A percentile compares a stretch with the other conserved stretches of the same genome.
Evolutionary conservation across 768 basidiomycete species (phyloP).

Genomic region (Tricholoma terreum): DNA sequence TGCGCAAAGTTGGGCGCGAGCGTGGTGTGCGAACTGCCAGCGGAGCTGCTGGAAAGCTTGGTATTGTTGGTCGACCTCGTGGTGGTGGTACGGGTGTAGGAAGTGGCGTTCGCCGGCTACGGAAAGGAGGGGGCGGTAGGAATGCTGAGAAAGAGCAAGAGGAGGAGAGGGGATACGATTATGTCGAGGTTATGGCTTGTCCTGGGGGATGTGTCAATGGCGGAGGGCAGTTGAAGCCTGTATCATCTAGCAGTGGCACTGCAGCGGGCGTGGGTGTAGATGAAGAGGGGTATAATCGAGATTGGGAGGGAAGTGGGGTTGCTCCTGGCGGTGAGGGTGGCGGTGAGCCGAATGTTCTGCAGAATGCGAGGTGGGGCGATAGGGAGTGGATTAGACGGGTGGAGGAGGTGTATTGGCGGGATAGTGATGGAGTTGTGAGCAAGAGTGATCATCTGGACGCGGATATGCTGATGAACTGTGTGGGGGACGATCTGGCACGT

Average conservation of each 20-base stretch:
- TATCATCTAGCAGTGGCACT: conserved; percentile 2
- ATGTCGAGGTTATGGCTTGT: conserved; percentile 98
- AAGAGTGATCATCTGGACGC: conserved; percentile 14
- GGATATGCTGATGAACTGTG: conserved; percentile 35
- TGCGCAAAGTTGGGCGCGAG: conserved; percentile 87
- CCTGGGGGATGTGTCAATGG: conserved; percentile 97
- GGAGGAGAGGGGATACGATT: conserved; percentile 65
- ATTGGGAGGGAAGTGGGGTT: conserved; percentile 60
- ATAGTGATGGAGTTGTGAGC: conserved; percentile 4
- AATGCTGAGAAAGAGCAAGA: conserved; percentile 32
- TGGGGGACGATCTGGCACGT: conserved; percentile 27
- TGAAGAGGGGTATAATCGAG: conserved; percentile 63
- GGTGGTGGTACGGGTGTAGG: conserved; percentile 5
- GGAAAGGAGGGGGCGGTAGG: conserved; percentile 30
- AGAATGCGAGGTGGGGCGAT: conserved; percentile 73
- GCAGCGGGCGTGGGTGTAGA: conserved; percentile 25
- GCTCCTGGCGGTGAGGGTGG: conserved; percentile 17
- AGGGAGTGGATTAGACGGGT: conserved; percentile 80
- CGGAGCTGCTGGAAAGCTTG: conserved; percentile 60
- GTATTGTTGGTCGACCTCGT: conserved; percentile 17
- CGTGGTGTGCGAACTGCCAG: conserved; percentile 67
- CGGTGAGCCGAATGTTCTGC: conserved; percentile 17
- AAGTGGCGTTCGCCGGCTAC: conserved; percentile 14
- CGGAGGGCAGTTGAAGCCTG: conserved; percentile 77
- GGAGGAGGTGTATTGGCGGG: conserved; percentile 80